These are phyloP conservation scores for Glycine soja DNA, from an alignment of 306 rosid genomes.

Conservation along the genomic window DNA sequence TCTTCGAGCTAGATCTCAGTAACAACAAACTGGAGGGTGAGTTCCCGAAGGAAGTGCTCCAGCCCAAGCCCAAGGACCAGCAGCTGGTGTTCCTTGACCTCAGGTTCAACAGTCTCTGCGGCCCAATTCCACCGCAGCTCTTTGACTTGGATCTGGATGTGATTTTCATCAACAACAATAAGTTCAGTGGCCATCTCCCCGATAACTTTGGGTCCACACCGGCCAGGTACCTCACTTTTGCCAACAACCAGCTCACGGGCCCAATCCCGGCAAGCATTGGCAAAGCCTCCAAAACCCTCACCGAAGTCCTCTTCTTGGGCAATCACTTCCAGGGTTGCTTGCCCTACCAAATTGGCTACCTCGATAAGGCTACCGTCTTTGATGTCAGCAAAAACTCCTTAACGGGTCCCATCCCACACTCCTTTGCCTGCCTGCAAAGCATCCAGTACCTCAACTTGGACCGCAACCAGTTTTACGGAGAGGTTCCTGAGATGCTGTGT, in stretches of 20 bases:
- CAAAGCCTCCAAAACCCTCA: constrained; percentile 45
- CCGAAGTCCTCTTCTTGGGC: constrained; percentile 65
- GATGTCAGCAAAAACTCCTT: constrained; percentile 57
- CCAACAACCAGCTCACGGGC: constrained; percentile 67
- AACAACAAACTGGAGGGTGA: constrained; percentile 53
- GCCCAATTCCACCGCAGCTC: constrained; percentile 50
- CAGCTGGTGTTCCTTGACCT: constrained; percentile 67
- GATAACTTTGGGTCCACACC: constrained; percentile 57
- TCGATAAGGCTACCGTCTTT: constrained; percentile 52
- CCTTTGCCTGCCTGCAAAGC: constrained; percentile 63
- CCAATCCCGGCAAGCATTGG: constrained; percentile 69
- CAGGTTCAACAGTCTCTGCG: constrained; percentile 56
- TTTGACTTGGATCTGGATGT: constrained; percentile 55
- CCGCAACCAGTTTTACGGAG: constrained; percentile 54
- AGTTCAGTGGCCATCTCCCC: constrained; percentile 45
- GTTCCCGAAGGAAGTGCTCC: constrained; percentile 55
- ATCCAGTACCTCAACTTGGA: constrained; percentile 53
- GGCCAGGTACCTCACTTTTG: constrained; percentile 68
- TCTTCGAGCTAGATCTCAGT: constrained; percentile 75
- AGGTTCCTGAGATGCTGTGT: constrained; percentile 69
- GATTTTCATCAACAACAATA: constrained; percentile 73
- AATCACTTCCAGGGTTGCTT: constrained; percentile 64
- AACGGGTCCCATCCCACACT: constrained; percentile 69
- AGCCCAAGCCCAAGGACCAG: constrained; percentile 38
- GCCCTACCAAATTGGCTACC: constrained; percentile 66